Evolutionary conservation across 495 filamentous ascomycete genomes (phyloP), one percentile per base, ranked within the genome.

Genomic region (Penicillium egyptiacum): DNA sequence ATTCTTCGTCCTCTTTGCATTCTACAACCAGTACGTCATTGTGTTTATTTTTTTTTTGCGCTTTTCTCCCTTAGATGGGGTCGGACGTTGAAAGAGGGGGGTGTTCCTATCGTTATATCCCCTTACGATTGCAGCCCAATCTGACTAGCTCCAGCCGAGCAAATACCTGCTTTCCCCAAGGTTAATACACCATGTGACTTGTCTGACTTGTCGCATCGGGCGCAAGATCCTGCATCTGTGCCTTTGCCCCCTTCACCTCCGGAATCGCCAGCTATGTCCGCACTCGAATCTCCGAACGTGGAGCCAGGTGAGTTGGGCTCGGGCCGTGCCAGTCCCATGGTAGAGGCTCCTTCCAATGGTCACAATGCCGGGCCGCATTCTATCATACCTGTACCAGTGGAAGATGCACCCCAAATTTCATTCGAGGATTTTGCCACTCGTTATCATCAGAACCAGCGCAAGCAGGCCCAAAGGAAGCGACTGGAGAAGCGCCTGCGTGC

Each of bases 391-490:
- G 10, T 17, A 19, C 28, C 26, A 17, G 26, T 48, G 28, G 51
- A 59, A 43, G 62, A 70, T 56, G 37, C 14, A 37, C 61, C 66
- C 57, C 65, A 57, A 55, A 66, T 78, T 35, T 70, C 75, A 5
- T 78, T 79, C 56, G 75, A 78, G 60, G 71, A 78, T 23, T 72
- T 78, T 64, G 72, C 77, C 50, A 59, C 60, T 22, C 60, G 68
- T 17, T 74, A 75, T 60, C 73, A 74, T 48, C 75, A 75, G 23
- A 74, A 67, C 57, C 74, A 77, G 57, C 74, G 75, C 51, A 77
- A 75, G 53, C 72, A 72, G 42, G 60, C 64, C 63, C 70, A 73
- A 54, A 68, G 74, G 57, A 75, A 72, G 47, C 67, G 63, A 37
- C 59, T 79, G 59, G 75, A 76, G 65, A 62, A 67, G 17, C 72